A percentile compares a stretch with the other conserved stretches of the same genome.
phyloP scores from a whole-genome alignment of 2,329 filamentous ascomycete genomes.

The Colletotrichum sp. region DNA sequence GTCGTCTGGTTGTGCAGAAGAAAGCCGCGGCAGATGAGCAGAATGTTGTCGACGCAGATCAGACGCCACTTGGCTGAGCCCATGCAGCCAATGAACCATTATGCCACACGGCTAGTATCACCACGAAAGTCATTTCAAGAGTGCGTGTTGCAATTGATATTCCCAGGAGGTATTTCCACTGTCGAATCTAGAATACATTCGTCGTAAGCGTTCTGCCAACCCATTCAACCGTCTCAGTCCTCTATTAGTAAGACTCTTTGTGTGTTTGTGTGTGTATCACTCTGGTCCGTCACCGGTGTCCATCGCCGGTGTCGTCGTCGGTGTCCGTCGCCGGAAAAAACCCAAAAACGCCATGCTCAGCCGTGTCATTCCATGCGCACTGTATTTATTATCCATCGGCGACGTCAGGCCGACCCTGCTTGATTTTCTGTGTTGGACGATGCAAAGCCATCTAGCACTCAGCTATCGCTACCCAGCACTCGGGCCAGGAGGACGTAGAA shows the following conservation, averaged over 20 bases:
- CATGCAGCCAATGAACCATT: neutral
- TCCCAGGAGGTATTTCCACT: neutral
- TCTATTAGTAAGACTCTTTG: slow-evolving; percentile 14
- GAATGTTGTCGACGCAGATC: neutral
- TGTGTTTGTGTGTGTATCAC: slow-evolving; percentile 3
- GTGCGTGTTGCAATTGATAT: neutral
- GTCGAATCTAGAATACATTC: slow-evolving; percentile 10
- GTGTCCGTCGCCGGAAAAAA: slow-evolving; percentile 2
- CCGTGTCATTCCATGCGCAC: slow-evolving; percentile 10
- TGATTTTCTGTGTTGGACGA: neutral
- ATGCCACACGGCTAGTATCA: neutral
- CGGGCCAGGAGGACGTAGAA: slow-evolving; percentile 84
- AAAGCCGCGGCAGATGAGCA: neutral
- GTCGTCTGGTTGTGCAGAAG: neutral
- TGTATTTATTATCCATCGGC: neutral
- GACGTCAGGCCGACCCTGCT: neutral
- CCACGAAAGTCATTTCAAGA: neutral
- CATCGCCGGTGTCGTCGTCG: neutral
- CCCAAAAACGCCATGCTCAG: slow-evolving; percentile 22
- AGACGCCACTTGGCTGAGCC: neutral
- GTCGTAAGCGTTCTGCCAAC: slow-evolving; percentile 4
- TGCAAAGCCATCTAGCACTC: neutral
- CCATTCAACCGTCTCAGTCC: slow-evolving; percentile 5
- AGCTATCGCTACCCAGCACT: slow-evolving; percentile 60
- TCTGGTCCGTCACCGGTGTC: neutral